Evolutionary conservation across 352 stramenopile genomes (phyloP).

Genomic region (Phytophthora aleatoria): DNA sequence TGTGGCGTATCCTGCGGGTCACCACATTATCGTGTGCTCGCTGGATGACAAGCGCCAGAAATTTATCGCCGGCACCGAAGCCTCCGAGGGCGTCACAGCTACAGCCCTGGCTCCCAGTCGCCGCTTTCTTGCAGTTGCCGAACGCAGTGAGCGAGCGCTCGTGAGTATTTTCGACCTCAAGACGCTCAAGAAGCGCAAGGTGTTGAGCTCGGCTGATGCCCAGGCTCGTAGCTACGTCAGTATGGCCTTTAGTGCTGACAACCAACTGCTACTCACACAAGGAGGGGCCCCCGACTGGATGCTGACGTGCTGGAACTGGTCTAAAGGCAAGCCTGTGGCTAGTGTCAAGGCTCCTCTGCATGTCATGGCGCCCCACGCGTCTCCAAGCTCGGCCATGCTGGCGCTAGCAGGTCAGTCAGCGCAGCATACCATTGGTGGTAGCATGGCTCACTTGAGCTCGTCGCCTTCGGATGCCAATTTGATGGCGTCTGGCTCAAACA

Average conservation of each 20-base stretch:
- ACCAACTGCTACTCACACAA: constrained; percentile 90
- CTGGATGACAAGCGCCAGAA: constrained; percentile 92
- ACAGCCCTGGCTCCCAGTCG: constrained; percentile 71
- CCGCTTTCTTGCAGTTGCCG: constrained; percentile 79
- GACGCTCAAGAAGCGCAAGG: constrained; percentile 91
- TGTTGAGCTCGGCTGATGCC: constrained; percentile 72
- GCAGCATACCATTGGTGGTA: constrained; percentile 23
- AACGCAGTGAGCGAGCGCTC: constrained; percentile 69
- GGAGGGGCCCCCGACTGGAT: constrained; percentile 86
- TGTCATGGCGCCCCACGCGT: constrained; percentile 47
- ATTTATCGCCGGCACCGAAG: constrained; percentile 83
- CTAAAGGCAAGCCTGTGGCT: constrained; percentile 88
- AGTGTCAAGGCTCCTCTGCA: constrained; percentile 75
- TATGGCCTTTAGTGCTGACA: constrained; percentile 91
- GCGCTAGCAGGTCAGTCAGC: constrained; percentile 33
- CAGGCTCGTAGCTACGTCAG: constrained; percentile 73
- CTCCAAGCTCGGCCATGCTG: constrained; percentile 55
- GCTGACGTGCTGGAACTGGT: constrained; percentile 93
- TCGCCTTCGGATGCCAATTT: constrained; percentile 34
- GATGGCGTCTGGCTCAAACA: constrained; percentile 14
- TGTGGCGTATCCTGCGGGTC: constrained; percentile 85
- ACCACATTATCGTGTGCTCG: constrained; percentile 88
- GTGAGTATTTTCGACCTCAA: constrained; percentile 91
- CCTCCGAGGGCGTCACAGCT: constrained; percentile 72
- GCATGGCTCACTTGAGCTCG: constrained; percentile 31